phyloP scores from a whole-genome alignment of 1,139 yeast genomes.

The Yamadazyma epiphylla region DNA sequence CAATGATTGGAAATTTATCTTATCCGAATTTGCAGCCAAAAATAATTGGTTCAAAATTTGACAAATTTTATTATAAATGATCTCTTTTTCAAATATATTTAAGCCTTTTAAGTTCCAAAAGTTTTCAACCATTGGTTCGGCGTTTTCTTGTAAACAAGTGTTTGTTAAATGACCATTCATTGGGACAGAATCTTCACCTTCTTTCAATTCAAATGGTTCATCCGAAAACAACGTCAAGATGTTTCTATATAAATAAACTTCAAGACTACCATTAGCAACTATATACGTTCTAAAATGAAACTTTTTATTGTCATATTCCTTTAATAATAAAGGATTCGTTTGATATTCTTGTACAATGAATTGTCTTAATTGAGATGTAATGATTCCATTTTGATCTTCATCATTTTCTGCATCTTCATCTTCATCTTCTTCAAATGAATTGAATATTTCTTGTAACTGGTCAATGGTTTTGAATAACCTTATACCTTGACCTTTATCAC shows the following conservation, averaged over 20 bases:
- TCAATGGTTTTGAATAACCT: constrained; percentile 73
- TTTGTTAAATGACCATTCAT: constrained; percentile 82
- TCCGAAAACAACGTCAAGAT: constrained; percentile 81
- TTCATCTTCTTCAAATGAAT: constrained; percentile 73
- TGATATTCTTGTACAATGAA: constrained; percentile 85
- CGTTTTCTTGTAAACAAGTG: constrained; percentile 75
- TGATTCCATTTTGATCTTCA: constrained; percentile 53
- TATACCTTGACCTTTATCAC: constrained; percentile 96
- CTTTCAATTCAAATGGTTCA: constrained; percentile 35
- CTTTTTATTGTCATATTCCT: constrained; percentile 61
- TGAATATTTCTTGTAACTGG: constrained; percentile 78
- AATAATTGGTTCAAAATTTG: constrained; percentile 68
- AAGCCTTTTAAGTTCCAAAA: constrained; percentile 59
- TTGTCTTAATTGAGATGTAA: constrained; percentile 84
- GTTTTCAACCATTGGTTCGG: constrained; percentile 53
- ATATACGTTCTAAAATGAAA: constrained; percentile 89
- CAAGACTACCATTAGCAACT: constrained; percentile 67
- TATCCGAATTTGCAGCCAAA: constrained; percentile 76
- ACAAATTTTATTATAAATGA: constrained; percentile 54
- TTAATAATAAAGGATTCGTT: constrained; percentile 59
- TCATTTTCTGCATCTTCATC: constrained; percentile 38
- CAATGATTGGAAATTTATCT: constrained; percentile 85
- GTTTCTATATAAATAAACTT: constrained; percentile 73
- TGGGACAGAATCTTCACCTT: constrained; percentile 32
- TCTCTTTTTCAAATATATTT: constrained; percentile 16